Conservation (phyloP, 495 filamentous ascomycete genomes). For the Lepidopterella palustris region DNA sequence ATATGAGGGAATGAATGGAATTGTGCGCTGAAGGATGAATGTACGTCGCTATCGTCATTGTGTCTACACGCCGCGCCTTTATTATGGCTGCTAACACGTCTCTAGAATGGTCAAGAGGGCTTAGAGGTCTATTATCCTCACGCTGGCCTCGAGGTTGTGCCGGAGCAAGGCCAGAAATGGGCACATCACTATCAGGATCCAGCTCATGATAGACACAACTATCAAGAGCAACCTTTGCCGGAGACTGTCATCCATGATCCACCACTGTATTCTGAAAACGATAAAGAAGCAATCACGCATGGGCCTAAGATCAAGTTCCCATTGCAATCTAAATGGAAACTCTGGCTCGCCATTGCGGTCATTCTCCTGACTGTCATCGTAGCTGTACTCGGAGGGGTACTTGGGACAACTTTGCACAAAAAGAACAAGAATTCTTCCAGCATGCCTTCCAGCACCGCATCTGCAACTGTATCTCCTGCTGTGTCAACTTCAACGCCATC, state of each 20-base stretch:
- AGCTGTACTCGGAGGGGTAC: background rate
- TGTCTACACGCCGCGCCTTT: background rate
- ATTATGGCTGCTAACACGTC: background rate
- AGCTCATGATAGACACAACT: background rate
- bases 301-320: background rate
- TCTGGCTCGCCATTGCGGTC: background rate
- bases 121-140: background rate
- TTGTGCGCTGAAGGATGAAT: background rate
- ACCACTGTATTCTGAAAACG: background rate
- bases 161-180: background rate
- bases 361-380: background rate
- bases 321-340: background rate
- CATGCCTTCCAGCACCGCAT: background rate
- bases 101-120: background rate
- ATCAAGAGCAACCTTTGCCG: background rate
- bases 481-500: background rate
- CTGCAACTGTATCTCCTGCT: background rate
- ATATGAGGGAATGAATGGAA: background rate
- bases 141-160: background rate
- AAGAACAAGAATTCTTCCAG: background rate
- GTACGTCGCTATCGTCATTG: background rate
- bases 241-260: background rate
- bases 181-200: background rate
- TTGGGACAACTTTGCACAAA: background rate
- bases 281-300: background rate